Evolutionary conservation across 2,329 filamentous ascomycete genomes (phyloP), one percentile per base, ranked within the genome.

Genomic region (Neofusicoccum kwambonambiense): DNA sequence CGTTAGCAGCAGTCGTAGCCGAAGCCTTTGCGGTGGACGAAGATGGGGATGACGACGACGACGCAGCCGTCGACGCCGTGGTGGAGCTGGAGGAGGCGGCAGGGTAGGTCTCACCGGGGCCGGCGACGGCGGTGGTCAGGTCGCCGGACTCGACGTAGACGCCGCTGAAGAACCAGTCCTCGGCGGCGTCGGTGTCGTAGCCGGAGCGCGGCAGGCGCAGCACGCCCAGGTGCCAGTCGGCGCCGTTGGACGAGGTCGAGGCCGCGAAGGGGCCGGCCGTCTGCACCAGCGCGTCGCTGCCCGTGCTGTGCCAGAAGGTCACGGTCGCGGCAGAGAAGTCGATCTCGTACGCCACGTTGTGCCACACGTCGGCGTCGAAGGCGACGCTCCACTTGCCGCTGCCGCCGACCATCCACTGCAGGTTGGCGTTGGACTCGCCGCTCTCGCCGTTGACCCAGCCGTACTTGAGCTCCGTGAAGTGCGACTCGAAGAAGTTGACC

Each of bases 311-410:
- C 84, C 88, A 91, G 77, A 91, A 87, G 12, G 84, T 84, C 35
- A 92, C 88, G 4, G 82, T 86, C 68, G 83, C 79, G 44, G 80
- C 83, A 15, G 76, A 77, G 71, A 92, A 92, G 79, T 92, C 85
- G 67, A 91, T 90, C 74, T 88, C 88, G 71, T 91, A 91, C 54
- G 89, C 89, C 70, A 91, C 82, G 73, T 92, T 92, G 75, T 92
- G 89, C 89, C 89, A 92, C 11, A 87, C 84, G 45, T 83, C 86
- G 1, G 88, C 81, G 62, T 81, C 81, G 75, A 89, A 87, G 67
- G 84, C 80, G 1, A 82, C 81, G 70, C 83, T 85, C 88, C 89
- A 92, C 70, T 90, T 79, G 57, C 82, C 84, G 69, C 82, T 78
- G 15, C 87, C 83, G 66, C 82, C 81, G 9, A 87, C 86, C 75